Conservation (phyloP, 805 yeast species). For the Metschnikowia anglica region DNA sequence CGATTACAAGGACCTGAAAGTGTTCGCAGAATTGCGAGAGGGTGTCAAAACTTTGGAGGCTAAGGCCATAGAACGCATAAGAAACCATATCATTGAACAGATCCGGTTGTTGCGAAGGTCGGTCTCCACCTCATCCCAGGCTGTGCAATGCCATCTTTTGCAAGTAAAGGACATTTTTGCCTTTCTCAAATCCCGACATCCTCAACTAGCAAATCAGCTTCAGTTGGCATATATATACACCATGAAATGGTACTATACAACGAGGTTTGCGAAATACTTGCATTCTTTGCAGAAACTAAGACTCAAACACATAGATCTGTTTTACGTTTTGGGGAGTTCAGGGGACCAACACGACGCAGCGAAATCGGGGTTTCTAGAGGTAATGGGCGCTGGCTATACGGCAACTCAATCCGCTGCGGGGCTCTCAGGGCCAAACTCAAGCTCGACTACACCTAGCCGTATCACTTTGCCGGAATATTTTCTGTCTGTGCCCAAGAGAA, state of each 20-base stretch:
- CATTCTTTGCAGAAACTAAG: constrained; percentile 67
- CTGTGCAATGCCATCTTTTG: constrained; percentile 64
- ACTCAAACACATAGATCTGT: constrained; percentile 53
- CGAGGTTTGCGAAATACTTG: constrained; percentile 73
- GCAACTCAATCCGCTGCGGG: neutral
- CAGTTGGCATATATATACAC: constrained; percentile 81
- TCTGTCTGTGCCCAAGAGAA: constrained; percentile 53
- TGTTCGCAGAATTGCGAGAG: constrained; percentile 31
- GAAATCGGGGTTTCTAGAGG: constrained; percentile 17
- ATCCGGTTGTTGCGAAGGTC: constrained; percentile 64
- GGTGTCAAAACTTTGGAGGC: constrained; percentile 52
- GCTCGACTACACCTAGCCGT: constrained; percentile 10
- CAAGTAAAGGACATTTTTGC: constrained; percentile 59
- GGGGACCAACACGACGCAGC: constrained; percentile 20
- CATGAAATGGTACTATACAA: constrained; percentile 89
- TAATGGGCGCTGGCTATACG: constrained; percentile 8
- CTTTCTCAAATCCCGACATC: constrained; percentile 55
- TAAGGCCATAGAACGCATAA: constrained; percentile 72
- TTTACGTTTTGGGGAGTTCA: constrained; percentile 52
- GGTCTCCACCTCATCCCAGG: constrained; percentile 66
- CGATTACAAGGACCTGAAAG: constrained; percentile 24
- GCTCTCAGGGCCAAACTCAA: neutral
- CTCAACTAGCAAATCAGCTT: constrained; percentile 67
- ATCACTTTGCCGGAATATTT: constrained; percentile 50
- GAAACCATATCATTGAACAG: constrained; percentile 63